phyloP scores from a whole-genome alignment of 2,329 filamentous ascomycete genomes.

The Claviceps maximensis region DNA sequence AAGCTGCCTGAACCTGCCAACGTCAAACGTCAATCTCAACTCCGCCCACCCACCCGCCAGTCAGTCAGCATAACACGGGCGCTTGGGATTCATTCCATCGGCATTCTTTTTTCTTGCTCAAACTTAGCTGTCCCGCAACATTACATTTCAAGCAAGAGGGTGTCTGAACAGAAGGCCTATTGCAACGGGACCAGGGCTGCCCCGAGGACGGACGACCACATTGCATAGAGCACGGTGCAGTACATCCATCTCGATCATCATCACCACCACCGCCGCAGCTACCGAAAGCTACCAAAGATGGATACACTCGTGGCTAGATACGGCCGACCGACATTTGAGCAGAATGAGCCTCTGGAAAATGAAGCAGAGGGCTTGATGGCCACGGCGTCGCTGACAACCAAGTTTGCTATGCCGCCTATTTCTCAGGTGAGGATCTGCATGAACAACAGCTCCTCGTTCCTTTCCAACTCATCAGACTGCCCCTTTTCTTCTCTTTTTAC shows the following conservation, averaged over 20 bases:
- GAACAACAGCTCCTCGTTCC: too few species aligned
- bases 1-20: conserved; percentile 28
- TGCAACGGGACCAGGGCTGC: too few species aligned
- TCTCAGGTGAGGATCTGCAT: conserved; percentile 50
- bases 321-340: conserved; percentile 61
- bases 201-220: background rate
- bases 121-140: too few species aligned
- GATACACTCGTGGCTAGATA: conserved; percentile 89
- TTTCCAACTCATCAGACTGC: too few species aligned
- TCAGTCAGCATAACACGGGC: too few species aligned
- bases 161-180: too few species aligned
- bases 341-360: conserved; percentile 57
- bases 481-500: background rate
- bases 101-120: too few species aligned
- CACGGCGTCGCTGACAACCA: conserved; percentile 68
- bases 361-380: conserved; percentile 62
- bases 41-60: too few species aligned
- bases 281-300: too few species aligned
- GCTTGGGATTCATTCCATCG: too few species aligned
- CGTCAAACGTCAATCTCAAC: background rate
- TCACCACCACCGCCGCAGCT: background rate
- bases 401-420: conserved; percentile 89
- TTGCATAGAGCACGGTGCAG: too few species aligned
- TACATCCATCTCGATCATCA: background rate
- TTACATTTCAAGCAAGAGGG: too few species aligned